Percentiles rank a stretch among this genome's conserved stretches.
Evolutionary conservation across 805 yeast species (phyloP).

Genomic region (Saccharomycopsis selenospora): DNA sequence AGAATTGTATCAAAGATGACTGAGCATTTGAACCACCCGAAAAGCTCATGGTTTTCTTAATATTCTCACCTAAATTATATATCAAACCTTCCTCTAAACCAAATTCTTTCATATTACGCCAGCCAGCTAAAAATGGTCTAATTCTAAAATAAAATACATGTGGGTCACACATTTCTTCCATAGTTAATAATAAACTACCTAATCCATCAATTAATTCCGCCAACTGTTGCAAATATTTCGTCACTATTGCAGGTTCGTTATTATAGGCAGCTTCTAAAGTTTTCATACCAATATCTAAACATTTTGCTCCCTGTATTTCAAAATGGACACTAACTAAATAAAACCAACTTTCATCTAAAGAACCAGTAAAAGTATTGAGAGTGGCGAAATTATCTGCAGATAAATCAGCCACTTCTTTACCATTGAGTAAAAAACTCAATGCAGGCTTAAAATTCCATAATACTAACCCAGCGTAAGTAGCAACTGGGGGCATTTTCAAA

Average conservation of each 20-base stretch:
- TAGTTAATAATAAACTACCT: constrained; percentile 64
- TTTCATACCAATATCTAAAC: constrained; percentile 58
- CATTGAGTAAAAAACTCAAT: constrained; percentile 31
- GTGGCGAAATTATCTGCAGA: constrained; percentile 69
- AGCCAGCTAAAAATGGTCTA: constrained; percentile 88
- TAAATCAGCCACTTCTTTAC: constrained; percentile 31
- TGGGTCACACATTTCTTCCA: constrained; percentile 95
- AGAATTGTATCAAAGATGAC: constrained; percentile 78
- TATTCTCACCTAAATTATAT: constrained; percentile 40
- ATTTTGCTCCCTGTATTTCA: constrained; percentile 73
- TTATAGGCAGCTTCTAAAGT: constrained; percentile 52
- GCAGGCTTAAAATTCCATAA: constrained; percentile 80
- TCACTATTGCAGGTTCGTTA: constrained; percentile 36
- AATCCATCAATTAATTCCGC: constrained; percentile 72
- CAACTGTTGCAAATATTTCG: constrained; percentile 45
- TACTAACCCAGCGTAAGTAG: constrained; percentile 80
- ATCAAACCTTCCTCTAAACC: constrained; percentile 75
- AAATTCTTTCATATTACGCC: constrained; percentile 84
- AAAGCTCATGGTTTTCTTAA: constrained; percentile 27
- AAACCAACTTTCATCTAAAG: constrained; percentile 90
- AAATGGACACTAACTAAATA: constrained; percentile 82
- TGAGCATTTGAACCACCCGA: constrained; percentile 96
- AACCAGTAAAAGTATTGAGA: constrained; percentile 80
- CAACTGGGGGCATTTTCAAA: constrained; percentile 75
- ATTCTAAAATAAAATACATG: constrained; percentile 80